Evolutionary conservation across 768 basidiomycete genomes (phyloP).

Genomic region (Candolleomyces efflorescens): DNA sequence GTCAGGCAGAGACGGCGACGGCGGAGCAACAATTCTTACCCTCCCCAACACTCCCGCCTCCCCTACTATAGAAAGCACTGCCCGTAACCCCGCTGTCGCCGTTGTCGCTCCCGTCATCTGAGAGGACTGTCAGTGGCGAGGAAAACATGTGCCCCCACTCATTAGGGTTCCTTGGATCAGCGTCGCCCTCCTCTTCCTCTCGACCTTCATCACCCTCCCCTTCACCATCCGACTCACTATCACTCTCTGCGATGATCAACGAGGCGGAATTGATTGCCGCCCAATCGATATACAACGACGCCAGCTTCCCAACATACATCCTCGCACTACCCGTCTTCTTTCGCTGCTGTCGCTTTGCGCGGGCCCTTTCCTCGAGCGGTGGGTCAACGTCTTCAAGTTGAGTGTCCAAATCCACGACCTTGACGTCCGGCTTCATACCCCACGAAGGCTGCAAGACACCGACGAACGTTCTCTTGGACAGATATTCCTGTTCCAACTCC

Average conservation of each 20-base stretch:
- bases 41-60: background rate
- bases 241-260: background rate
- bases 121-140: background rate
- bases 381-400: background rate
- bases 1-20: background rate
- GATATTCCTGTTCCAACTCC: background rate
- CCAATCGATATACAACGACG: background rate
- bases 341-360: background rate
- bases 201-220: background rate
- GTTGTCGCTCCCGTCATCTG: background rate
- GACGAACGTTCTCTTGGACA: background rate
- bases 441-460: background rate
- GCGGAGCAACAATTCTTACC: background rate
- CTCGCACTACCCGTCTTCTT: background rate
- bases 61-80: too few relatives aligned
- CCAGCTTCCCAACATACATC: slow-evolving; percentile 3
- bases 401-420: background rate
- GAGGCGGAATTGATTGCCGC: background rate
- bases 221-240: background rate
- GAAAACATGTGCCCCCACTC: background rate
- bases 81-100: too few relatives aligned
- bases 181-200: background rate
- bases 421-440: background rate
- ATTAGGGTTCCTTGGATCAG: background rate
- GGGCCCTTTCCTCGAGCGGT: background rate